phyloP scores from a whole-genome alignment of 345 rosid species.

The Bretschneidera sinensis region DNA sequence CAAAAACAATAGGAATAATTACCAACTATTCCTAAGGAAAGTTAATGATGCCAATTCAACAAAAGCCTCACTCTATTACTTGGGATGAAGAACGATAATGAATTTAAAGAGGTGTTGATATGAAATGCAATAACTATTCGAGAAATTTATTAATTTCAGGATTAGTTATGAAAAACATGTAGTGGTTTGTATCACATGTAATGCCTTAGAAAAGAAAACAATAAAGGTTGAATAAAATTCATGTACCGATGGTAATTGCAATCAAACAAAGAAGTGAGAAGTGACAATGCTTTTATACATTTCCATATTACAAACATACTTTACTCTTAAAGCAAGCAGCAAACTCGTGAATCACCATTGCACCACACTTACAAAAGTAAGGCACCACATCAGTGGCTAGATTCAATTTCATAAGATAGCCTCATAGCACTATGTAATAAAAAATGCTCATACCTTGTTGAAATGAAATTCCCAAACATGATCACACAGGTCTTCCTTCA shows the following conservation, averaged over 20 bases:
- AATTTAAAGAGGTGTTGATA: too few species aligned
- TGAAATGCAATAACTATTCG: too few species aligned
- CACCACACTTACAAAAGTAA: too few species aligned
- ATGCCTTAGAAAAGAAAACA: not conserved
- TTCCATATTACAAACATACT: too few species aligned
- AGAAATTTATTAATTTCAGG: too few species aligned
- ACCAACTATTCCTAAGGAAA: too few species aligned
- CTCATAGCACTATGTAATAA: not conserved
- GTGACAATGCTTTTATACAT: too few species aligned
- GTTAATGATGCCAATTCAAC: not conserved
- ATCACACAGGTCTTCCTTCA: slow-evolving; percentile 53
- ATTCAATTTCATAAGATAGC: not conserved
- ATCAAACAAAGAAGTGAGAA: too few species aligned
- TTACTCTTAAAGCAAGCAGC: too few species aligned
- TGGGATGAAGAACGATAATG: not conserved
- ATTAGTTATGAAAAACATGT: not conserved
- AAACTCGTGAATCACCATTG: not conserved
- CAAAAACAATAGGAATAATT: not conserved
- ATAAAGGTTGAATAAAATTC: not conserved
- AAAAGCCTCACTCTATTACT: not conserved
- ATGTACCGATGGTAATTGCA: not conserved
- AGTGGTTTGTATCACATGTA: not conserved
- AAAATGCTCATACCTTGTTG: slow-evolving; percentile 30
- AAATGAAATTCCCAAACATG: slow-evolving; percentile 64
- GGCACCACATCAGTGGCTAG: too few species aligned